Evolutionary conservation across 129 eudicot species (phyloP).

Genomic region (Centaurea solstitialis): DNA sequence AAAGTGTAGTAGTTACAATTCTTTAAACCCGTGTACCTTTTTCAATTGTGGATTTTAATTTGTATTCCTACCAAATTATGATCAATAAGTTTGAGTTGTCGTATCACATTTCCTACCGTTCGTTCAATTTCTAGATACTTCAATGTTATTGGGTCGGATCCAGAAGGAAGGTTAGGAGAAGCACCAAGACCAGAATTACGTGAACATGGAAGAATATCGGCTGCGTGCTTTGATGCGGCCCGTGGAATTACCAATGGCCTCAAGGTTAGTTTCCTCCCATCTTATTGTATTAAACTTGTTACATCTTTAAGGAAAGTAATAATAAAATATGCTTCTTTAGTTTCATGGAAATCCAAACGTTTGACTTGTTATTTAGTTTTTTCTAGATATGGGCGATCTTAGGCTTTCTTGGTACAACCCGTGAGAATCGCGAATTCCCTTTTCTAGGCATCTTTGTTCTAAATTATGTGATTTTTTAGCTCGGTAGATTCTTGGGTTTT

Average conservation of each 20-base stretch:
- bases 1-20: neutral
- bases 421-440: neutral
- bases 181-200: conserved; percentile 92
- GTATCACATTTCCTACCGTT: neutral
- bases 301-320: neutral
- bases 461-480: neutral
- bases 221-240: conserved; percentile 97
- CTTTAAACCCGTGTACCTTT: neutral
- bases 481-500: neutral
- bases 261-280: conserved; percentile 48
- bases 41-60: neutral
- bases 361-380: no score
- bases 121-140: conserved; percentile 61
- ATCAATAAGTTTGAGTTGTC: neutral
- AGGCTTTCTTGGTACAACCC: neutral
- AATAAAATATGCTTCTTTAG: neutral
- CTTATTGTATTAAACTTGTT: neutral
- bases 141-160: conserved; percentile 94
- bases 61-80: no score
- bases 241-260: conserved; percentile 79
- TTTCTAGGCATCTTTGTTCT: neutral
- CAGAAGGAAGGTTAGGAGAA: conserved; percentile 94
- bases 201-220: conserved; percentile 91
- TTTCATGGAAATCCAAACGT: neutral
- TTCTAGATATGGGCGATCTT: no score